Base-by-base conservation (phyloP, 176 grass and related monocot species). In the Paspalum vaginatum region DNA sequence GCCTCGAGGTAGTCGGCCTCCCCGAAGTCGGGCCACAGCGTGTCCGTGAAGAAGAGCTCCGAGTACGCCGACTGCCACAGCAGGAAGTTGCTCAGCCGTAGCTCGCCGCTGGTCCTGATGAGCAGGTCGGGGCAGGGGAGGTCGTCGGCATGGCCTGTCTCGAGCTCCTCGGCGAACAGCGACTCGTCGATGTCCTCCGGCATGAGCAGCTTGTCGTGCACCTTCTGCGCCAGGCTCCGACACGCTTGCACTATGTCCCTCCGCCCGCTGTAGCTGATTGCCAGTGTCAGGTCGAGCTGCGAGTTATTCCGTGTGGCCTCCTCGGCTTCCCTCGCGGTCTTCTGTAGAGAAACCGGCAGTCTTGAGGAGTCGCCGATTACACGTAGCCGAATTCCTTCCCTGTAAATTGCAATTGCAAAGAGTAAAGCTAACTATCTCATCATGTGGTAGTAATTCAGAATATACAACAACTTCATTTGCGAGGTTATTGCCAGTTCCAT, bases 1-100 rank as follows among this genome's bases (percentile, higher is more conserved):
- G 93, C 93, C 16, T 90, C 85, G 21, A 90, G 74, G 40, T 92
- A 92, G 40, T 88, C 78, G 20, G 52, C 79, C 87, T 92, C 87
- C 18, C 84, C 85, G 46, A 92, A 92, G 56, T 96, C 90, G 14
- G 90, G 90, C 90, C 93, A 91, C 60, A 85, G 68, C 39, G 87
- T 92, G 42, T 86, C 41, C 42, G 90, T 90, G 73, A 95, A 95
- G 82, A 90, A 95, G 70, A 90, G 90, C 93, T 92, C 93, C 49
- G 87, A 72, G 76, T 96, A 90, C 42, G 93, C 93, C 61, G 87
- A 88, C 78, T 96, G 90, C 93, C 87, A 96, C 57, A 96, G 70
- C 73, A 96, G 63, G 93, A 96, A 96, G 93, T 96, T 92, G 85
- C 93, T 92, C 82, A 96, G 77, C 79, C 93, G 70, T 15, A 81